Evolutionary conservation across 1,139 yeast genomes (phyloP), one percentile per base, ranked within the genome.

Genomic region (Lodderomyces beijingensis): DNA sequence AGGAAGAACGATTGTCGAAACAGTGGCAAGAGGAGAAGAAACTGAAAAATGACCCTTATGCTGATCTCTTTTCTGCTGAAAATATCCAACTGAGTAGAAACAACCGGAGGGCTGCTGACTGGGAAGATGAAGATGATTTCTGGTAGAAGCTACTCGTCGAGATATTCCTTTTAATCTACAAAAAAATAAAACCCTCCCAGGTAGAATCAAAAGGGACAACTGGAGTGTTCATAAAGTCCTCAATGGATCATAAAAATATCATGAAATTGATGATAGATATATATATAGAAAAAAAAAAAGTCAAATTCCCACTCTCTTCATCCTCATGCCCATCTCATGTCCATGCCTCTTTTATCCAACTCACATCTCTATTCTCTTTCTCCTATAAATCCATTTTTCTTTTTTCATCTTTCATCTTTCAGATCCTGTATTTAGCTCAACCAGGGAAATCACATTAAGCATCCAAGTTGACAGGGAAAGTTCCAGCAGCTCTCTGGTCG

Each of bases 401-500:
- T 19, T 16, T 20, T 14, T 13, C 20, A 7, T 28, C 23, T 18
- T 15, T 20, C 10, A 17, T 17, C 17, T 23, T 10, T 23, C 12
- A 7, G 25, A 7, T 23, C 12, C 6, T 19, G 7, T 10, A 19
- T 19, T 7, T 19, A 7, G 21, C 21, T 23, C n/a, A 23, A 23
- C 10, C 21, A 19, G 21, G 7, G 7, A 19, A 19, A 19, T 8
- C 6, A 25, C 12, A 16, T 35, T 43, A 43, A 37, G 43, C 44
- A 49, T 59, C 65, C 42, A 59, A 46, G 34, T 55, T 57, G 48
- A 67, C 61, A 35, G 74, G 74, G 52, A 62, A 68, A 61, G 59
- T 65, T 47, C 77, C 74, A 37, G 72, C 70, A 44, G 59, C 78
- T 70, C 96, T 86, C 74, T 88, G 96, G 53, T 82, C 96, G 59